Evolutionary conservation across 1,284 basidiomycete genomes (phyloP).

Genomic region (Anthracocystis panici-leucophaei): DNA sequence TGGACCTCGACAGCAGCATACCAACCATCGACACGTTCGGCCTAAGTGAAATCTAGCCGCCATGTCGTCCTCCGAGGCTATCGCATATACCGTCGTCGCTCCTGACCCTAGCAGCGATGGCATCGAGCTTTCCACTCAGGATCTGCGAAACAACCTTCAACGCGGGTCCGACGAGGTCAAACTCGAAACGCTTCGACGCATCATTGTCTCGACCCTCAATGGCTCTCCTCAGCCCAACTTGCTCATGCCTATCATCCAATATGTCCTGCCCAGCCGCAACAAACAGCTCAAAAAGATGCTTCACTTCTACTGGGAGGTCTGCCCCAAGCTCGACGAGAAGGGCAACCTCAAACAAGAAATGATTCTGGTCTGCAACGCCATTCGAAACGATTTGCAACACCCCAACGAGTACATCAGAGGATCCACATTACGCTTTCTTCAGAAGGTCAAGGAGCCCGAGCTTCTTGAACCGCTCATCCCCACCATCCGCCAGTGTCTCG

Average conservation of each 20-base stretch:
- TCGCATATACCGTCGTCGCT: conserved; percentile 57
- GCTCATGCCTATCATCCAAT: conserved; percentile 99
- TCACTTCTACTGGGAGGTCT: conserved; percentile 99
- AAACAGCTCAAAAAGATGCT: conserved; percentile 98
- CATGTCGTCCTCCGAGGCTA: conserved; percentile 51
- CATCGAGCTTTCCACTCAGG: conserved; percentile 70
- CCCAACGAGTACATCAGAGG: conserved; percentile 99
- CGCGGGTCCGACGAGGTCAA: conserved; percentile 98
- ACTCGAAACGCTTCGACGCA: conserved; percentile 93
- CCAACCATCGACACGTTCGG: conserved; percentile 1
- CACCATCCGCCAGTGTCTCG: conserved; percentile 90
- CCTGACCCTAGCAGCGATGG: conserved; percentile 52
- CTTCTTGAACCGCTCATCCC: conserved; percentile 96
- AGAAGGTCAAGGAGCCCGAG: conserved; percentile 94
- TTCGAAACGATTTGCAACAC: conserved; percentile 99
- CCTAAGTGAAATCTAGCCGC: not conserved
- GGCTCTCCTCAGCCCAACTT: conserved; percentile 89
- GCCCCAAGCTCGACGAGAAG: conserved; percentile 95
- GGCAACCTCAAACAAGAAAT: conserved; percentile 99
- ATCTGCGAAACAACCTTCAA: conserved; percentile 87
- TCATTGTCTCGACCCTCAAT: conserved; percentile 95
- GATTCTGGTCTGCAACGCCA: conserved; percentile 98
- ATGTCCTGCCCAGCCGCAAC: conserved; percentile 91
- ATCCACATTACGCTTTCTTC: conserved; percentile 93
- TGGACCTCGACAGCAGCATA: not conserved